These are phyloP conservation scores for Populus pruinosa DNA, from an alignment of 345 rosid genomes.

Conservation along the genomic window DNA sequence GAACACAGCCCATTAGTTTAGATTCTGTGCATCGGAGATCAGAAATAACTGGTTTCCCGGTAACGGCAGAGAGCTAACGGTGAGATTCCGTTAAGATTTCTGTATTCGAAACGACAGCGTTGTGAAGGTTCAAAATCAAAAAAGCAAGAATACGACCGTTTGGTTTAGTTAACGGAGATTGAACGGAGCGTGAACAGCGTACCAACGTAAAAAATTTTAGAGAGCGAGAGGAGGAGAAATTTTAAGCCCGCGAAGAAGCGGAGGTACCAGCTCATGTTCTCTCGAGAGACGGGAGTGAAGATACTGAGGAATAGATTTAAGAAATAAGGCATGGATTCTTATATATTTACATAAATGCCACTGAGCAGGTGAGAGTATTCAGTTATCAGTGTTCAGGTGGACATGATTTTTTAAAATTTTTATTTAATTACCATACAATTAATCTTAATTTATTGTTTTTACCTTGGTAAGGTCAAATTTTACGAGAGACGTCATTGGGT, in stretches of 20 bases:
- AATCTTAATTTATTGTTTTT: background rate
- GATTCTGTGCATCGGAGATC: conserved; percentile 15
- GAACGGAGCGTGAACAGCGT: background rate
- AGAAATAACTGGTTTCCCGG: conserved; percentile 14
- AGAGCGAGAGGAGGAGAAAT: background rate
- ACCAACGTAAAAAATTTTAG: background rate
- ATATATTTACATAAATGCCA: conserved; percentile 22
- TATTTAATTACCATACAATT: background rate
- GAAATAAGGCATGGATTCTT: background rate
- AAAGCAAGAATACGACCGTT: too few species aligned
- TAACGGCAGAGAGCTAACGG: background rate
- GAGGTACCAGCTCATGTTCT: background rate
- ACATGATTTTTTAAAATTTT: background rate
- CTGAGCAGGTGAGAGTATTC: conserved; percentile 4
- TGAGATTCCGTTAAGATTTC: background rate
- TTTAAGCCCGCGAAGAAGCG: conserved; percentile 28
- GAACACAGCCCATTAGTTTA: conserved; percentile 62
- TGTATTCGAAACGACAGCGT: conserved; percentile 7
- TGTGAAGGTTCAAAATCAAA: background rate
- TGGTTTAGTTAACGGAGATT: background rate
- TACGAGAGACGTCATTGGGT: conserved; percentile 3
- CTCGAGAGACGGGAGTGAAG: conserved; percentile 3
- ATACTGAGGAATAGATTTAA: background rate
- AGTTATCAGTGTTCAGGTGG: background rate
- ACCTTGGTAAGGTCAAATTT: background rate